Base-by-base conservation (phyloP, 2,329 filamentous ascomycete genomes). In the Bipolaris gigantea region DNA sequence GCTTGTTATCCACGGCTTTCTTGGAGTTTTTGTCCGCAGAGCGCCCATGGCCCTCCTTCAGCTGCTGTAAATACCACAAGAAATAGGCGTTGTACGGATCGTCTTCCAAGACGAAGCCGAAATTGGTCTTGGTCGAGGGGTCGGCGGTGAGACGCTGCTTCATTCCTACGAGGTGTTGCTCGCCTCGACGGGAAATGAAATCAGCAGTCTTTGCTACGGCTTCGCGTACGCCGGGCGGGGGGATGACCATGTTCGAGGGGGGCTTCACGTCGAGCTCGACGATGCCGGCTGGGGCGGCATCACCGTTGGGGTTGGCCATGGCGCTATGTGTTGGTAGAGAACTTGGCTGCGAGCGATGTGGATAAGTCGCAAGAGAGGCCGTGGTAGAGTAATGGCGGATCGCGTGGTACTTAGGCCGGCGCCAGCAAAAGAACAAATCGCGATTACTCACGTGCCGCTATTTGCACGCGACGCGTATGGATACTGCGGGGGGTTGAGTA, bases 191-290 rank as follows among this genome's bases (percentile, higher is more conserved):
- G 55, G 87, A 87, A 54, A 97, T 90, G 73, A 95, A 97, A 42
- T 92, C 92, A 48, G 94, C 93, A 11, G 93, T 96, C 79, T 96
- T 97, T 75, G 97, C 92, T 69, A 99, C 86, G 63, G 93, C 84
- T 18, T 81, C 81, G 80, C 92, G 87, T 69, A 97, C 92, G 71
- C 92, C 89, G 72, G 87, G 85, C 0, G 86, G 94, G 19, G 94
- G 94, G 50, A 97, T 83, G 52, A 97, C 89, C 60, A 96, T 83
- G 59, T 92, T 91, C 54, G 87, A 79, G 3, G 93, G 93, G 32
- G 90, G 86, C 74, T 92, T 93, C 73, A 61, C 60, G 21, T 56
- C 55, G 45, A 71, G 61, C 9, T 70, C 68, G 36, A 52, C 19
- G 42, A 42, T 47, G 9, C 23, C 34, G 16, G 34, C 27, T 3